phyloP scores from a whole-genome alignment of 177 flowering plant species.

The Vitis hybrid region DNA sequence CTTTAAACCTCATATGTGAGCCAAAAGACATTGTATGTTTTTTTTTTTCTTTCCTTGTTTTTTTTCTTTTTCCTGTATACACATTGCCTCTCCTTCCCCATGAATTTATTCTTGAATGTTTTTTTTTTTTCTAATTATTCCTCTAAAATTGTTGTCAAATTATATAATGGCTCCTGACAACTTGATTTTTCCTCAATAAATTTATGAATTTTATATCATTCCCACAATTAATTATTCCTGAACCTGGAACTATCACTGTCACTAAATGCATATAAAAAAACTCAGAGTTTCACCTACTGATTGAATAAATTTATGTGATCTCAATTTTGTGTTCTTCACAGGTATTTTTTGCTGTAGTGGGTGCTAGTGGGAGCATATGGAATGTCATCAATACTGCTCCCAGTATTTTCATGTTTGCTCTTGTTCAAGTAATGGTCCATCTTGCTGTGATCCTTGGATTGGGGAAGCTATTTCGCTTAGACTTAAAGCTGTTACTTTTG shows the following conservation, averaged over 20 bases:
- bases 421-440: constrained; percentile 71
- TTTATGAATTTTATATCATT: not conserved
- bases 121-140: not conserved
- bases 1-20: not conserved
- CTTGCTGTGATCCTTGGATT: constrained; percentile 73
- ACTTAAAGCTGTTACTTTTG: constrained; percentile 57
- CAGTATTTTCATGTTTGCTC: constrained; percentile 80
- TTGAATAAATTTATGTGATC: not conserved
- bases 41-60: not conserved
- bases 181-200: not conserved
- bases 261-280: not conserved
- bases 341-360: constrained; percentile 86
- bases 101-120: not conserved
- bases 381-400: constrained; percentile 78
- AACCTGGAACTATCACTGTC: not conserved
- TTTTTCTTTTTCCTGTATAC: not conserved
- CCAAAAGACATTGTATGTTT: not conserved
- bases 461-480: constrained; percentile 69
- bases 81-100: too few relatives aligned
- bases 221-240: not conserved
- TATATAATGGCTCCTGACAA: not conserved
- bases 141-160: not conserved
- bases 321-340: constrained; percentile 21
- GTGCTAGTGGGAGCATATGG: constrained; percentile 80
- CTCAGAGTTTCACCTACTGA: not conserved